These are phyloP conservation scores for Rhypophila decipiens DNA, from an alignment of 495 filamentous ascomycete genomes.

Conservation along the genomic window DNA sequence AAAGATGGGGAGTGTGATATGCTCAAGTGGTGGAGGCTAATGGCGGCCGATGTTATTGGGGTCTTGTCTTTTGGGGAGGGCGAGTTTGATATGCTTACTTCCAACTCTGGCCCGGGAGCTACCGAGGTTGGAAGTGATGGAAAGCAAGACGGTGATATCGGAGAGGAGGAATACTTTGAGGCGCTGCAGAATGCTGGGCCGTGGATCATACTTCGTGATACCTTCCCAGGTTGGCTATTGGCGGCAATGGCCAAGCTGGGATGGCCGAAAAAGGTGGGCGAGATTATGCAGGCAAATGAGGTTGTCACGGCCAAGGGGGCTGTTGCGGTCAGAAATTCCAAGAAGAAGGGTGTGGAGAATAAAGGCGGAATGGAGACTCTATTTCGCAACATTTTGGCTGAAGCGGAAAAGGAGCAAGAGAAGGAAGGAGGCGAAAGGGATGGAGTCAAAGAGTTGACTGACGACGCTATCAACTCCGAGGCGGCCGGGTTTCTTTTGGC, in stretches of 20 bases:
- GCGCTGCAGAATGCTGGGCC: slow-evolving; percentile 8
- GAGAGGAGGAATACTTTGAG: slow-evolving; percentile 1
- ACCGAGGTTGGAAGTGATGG: slow-evolving; percentile 42
- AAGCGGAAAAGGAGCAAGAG: slow-evolving; percentile 22
- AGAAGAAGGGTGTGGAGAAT: slow-evolving; percentile 21
- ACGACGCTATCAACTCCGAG: slow-evolving; percentile 31
- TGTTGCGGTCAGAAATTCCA: slow-evolving; percentile 35
- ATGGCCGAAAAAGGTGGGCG: slow-evolving; percentile 3
- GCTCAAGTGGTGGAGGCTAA: slow-evolving; percentile 51
- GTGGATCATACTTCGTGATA: slow-evolving; percentile 1
- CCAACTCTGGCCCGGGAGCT: too few species aligned
- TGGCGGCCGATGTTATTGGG: slow-evolving; percentile 52
- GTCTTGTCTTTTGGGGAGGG: slow-evolving; percentile 53
- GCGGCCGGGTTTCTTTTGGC: slow-evolving; percentile 43
- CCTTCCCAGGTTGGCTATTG: too few species aligned
- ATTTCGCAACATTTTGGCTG: slow-evolving; percentile 19
- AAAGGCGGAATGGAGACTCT: too few species aligned
- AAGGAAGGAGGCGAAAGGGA: slow-evolving; percentile 30
- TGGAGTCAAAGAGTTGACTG: slow-evolving; percentile 14
- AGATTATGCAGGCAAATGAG: slow-evolving; percentile 13
- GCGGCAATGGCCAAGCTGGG: neutral
- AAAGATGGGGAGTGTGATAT: slow-evolving; percentile 31
- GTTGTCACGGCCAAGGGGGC: slow-evolving; percentile 32
- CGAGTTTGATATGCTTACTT: slow-evolving; percentile 49
- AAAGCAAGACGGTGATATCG: slow-evolving; percentile 31